Percentiles rank a stretch among this genome's conserved stretches.
phyloP scores from a whole-genome alignment of 2,329 filamentous ascomycete genomes.

The Sporothrix globosa region DNA sequence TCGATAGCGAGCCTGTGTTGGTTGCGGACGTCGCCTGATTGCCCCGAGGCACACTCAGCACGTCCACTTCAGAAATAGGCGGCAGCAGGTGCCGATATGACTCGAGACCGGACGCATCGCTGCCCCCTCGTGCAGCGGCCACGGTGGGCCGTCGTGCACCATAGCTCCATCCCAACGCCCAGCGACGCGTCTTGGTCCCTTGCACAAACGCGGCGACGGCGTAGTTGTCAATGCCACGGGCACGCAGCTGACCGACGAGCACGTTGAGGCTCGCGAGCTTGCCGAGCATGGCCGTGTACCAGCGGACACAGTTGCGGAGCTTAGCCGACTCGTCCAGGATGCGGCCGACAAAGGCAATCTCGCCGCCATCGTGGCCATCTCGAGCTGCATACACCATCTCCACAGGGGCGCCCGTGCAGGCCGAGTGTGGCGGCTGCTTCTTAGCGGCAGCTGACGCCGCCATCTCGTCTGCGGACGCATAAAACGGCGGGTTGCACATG shows the following conservation, averaged over 20 bases:
- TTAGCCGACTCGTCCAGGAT: slow-evolving; percentile 48
- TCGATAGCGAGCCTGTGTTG: slow-evolving; percentile 39
- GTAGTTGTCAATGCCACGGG: slow-evolving; percentile 68
- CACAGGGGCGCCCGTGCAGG: slow-evolving; percentile 72
- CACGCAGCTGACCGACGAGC: slow-evolving; percentile 61
- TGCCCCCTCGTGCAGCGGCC: slow-evolving; percentile 45
- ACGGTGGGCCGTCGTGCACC: slow-evolving; percentile 63
- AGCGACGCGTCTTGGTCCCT: slow-evolving; percentile 76
- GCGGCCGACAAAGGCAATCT: slow-evolving; percentile 90
- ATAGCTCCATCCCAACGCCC: slow-evolving; percentile 91
- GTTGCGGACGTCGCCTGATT: no score
- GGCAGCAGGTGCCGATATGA: slow-evolving; percentile 51
- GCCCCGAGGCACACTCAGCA: slow-evolving; percentile 50
- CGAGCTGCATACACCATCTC: slow-evolving; percentile 75
- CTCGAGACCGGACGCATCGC: slow-evolving; percentile 40
- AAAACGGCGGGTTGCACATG: slow-evolving; percentile 97
- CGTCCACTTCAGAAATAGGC: slow-evolving; percentile 45
- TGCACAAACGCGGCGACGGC: slow-evolving; percentile 81
- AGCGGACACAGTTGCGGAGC: slow-evolving; percentile 63
- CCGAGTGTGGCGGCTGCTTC: slow-evolving; percentile 67
- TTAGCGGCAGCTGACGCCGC: slow-evolving; percentile 67
- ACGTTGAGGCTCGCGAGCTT: slow-evolving; percentile 71
- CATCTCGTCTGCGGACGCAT: slow-evolving; percentile 73
- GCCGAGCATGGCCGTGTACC: slow-evolving; percentile 92
- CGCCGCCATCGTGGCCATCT: slow-evolving; percentile 57